Base-by-base conservation (phyloP, 768 basidiomycete genomes). In the Artomyces pyxidatus region DNA sequence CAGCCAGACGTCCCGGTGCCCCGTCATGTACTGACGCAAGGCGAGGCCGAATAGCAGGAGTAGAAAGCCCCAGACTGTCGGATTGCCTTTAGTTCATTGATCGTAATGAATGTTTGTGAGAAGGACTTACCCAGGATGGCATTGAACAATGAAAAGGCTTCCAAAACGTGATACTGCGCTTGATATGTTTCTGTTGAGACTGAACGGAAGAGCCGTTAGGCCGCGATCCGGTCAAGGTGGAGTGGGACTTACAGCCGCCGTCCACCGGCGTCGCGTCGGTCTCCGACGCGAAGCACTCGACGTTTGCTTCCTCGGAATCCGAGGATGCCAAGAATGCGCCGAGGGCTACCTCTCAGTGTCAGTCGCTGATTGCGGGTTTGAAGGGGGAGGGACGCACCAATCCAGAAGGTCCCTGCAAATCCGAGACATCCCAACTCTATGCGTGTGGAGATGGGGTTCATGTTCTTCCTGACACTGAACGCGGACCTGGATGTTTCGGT, bases 171-270 rank as follows among this genome's bases (percentile, higher is more conserved):
- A 63, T 89, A 90, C 71, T 89, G 88, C n/a, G 88, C 87, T 56
- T 88, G 88, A 63, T 84, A 91, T 52, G 85, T 85, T 58, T 88
- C 84, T 21, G 87, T 89, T 48, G 85, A 81, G 67, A 89, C 88
- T 90, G 58, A 16, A 17, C 8, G 26, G 32, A 47, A 42, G 28
- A 23, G 42, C 35, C 51, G 42, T 45, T 16, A 44, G 43, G 3
- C 14, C n/a, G 37, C 23, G 2, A 17, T 17, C 37, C 6, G 42
- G 21, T 27, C 23, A 6, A 29, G 27, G 17, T 38, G 38, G 30
- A 43, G n/a, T 32, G 30, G 39, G 16, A 73, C 85, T 68, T 59
- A 88, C 87, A 88, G 54, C 74, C 78, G 47, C 83, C 77, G 48
- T 78, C 65, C 26, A 84, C 74, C 40, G 83, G 65, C 23, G 72